phyloP scores from a whole-genome alignment of 2,329 filamentous ascomycete species.

The Verticillium nonalfalfae region DNA sequence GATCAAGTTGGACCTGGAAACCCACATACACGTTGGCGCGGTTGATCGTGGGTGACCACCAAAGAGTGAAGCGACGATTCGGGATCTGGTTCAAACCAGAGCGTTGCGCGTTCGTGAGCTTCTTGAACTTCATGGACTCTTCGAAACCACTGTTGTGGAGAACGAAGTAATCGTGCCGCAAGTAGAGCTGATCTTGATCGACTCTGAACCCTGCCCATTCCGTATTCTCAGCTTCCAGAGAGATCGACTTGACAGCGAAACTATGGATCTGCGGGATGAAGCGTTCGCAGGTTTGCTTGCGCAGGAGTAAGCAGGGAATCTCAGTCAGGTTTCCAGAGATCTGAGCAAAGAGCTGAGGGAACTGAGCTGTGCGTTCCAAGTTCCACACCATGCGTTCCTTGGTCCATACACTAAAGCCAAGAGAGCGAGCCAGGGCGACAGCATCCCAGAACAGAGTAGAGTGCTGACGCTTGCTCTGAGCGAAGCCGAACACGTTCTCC shows the following conservation, averaged over 20 bases:
- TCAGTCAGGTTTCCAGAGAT: no score
- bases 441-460: no score
- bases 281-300: no score
- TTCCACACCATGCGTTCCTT: no score
- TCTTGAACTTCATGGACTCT: slow-evolving; percentile 89
- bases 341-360: no score
- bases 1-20: slow-evolving; percentile 97
- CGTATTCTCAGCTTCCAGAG: slow-evolving; percentile 32
- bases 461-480: no score
- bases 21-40: slow-evolving; percentile 96
- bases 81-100: slow-evolving; percentile 98
- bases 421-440: no score
- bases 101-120: slow-evolving; percentile 92
- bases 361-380: no score
- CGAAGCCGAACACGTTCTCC: no score
- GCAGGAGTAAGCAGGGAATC: slow-evolving; percentile 3
- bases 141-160: slow-evolving; percentile 46
- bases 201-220: slow-evolving; percentile 45
- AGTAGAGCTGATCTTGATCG: slow-evolving; percentile 41
- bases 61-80: slow-evolving; percentile 95
- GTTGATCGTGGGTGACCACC: slow-evolving; percentile 95
- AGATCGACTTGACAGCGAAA: slow-evolving; percentile 32
- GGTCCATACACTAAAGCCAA: no score
- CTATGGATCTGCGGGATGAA: slow-evolving; percentile 18
- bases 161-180: slow-evolving; percentile 40